These are phyloP conservation scores for Lasiodiplodia theobromae DNA, from an alignment of 2,329 filamentous ascomycete species.

Conservation along the genomic window DNA sequence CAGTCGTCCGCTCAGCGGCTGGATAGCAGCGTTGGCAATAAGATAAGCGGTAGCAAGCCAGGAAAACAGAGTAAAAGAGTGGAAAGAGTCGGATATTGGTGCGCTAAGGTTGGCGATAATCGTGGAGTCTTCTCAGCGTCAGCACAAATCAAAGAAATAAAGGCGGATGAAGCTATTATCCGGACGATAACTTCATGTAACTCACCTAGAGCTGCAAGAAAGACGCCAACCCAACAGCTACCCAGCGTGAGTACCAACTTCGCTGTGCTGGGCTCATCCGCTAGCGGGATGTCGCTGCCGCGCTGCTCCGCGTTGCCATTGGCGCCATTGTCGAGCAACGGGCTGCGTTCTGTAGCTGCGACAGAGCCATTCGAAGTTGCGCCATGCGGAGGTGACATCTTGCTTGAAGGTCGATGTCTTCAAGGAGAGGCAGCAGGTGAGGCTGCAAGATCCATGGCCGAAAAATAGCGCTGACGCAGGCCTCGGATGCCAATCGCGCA, in stretches of 20 bases:
- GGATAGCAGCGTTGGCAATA: conserved; percentile 85
- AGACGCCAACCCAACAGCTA: conserved; percentile 61
- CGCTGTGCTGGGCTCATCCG: conserved; percentile 54
- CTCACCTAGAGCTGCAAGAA: conserved; percentile 62
- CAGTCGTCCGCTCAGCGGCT: conserved; percentile 82
- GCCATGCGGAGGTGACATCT: not conserved
- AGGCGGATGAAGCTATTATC: not conserved
- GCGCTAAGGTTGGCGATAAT: conserved; percentile 86
- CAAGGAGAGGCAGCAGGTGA: not conserved
- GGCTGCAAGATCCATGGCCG: conserved; percentile 2
- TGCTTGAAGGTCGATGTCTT: not conserved
- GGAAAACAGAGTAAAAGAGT: conserved; percentile 79
- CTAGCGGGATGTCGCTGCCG: conserved; percentile 9
- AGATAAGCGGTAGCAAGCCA: conserved; percentile 91
- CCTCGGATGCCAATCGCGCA: conserved; percentile 13
- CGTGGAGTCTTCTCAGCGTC: conserved; percentile 66
- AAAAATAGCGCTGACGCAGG: conserved; percentile 13
- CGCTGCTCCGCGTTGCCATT: conserved; percentile 18
- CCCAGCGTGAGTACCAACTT: conserved; percentile 58
- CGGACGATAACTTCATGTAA: too few species aligned
- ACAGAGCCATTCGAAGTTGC: conserved; percentile 1
- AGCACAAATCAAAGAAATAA: conserved; percentile 23
- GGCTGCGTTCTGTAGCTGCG: conserved; percentile 26
- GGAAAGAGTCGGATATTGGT: conserved; percentile 83
- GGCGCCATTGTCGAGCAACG: conserved; percentile 18